Evolutionary conservation across 2,329 filamentous ascomycete genomes (phyloP), one percentile per base, ranked within the genome.

Genomic region (Verticillium klebahnii): DNA sequence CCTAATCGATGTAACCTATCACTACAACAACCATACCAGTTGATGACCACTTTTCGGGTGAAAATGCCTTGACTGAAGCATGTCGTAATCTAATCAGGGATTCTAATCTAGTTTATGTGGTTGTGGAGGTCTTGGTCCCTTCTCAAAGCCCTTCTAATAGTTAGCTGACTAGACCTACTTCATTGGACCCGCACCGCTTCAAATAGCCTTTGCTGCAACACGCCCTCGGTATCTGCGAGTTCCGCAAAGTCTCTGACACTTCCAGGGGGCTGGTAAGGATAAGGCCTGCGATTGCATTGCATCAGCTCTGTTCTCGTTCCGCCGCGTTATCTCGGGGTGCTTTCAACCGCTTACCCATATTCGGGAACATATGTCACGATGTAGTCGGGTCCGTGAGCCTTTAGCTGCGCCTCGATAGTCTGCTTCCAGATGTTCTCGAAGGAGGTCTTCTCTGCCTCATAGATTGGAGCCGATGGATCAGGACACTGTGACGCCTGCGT

Each of bases 401-500:
- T 57, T 15, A 60, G 55, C 17, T 59, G 56, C 17, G 60, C 56
- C 15, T 67, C 58, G 5, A 69, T 52, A 9, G 67, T 63, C 23
- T 60, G 61, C 3, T 56, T 60, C 68, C 69, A 71, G 11, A 69
- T 56, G 6, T 66, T 68, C 25, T 75, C 73, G 37, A 75, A 74
- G 59, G 72, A 75, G 1, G 63, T 59, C 37, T 69, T 64, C 58
- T 75, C 73, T 1, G 67, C 58, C 5, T 64, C 62, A 34, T 73
- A 75, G 23, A 65, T 61, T 0, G 69, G 67, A 36, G 74, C 68
- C 1, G 69, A 66, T 2, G 74, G 74, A 4, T 76, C 72, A 1
- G 73, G 72, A 31, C 73, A 75, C 56, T 76, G 74, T 0, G 74
- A 75, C 0, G 73, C 69, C 34, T 75, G 73, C 2, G 73, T 74